phyloP scores from a whole-genome alignment of 2,329 filamentous ascomycete species.

The Leptodontidium sp. region DNA sequence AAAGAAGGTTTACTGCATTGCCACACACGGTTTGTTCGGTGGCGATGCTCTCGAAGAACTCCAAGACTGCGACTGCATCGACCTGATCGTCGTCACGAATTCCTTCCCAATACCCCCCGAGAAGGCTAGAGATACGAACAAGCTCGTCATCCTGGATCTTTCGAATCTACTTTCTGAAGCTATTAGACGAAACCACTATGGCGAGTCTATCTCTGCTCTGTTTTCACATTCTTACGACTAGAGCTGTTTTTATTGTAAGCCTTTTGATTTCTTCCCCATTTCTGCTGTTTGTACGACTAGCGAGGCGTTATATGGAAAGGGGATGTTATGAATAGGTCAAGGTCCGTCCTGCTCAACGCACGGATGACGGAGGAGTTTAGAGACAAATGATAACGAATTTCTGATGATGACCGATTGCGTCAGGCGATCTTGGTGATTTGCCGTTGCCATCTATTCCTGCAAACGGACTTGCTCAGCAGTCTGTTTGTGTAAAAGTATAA shows the following conservation, averaged over 20 bases:
- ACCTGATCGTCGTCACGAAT: constrained; percentile 94
- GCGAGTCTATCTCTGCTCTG: constrained; percentile 72
- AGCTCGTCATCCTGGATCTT: constrained; percentile 89
- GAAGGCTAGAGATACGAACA: constrained; percentile 74
- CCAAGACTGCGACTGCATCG: constrained; percentile 91
- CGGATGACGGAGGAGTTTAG: constrained; percentile 34
- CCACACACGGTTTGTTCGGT: constrained; percentile 94
- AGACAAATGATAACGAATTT: constrained; percentile 21
- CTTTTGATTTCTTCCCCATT: constrained; percentile 56
- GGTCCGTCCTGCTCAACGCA: constrained; percentile 32
- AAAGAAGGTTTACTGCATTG: constrained; percentile 96
- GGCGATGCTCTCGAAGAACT: constrained; percentile 89
- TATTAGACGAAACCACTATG: constrained; percentile 95
- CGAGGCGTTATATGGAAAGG: constrained; percentile 40
- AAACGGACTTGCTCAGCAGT: constrained; percentile 14
- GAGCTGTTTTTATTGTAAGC: constrained; percentile 41
- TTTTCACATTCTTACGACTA: constrained; percentile 43
- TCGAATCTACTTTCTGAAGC: constrained; percentile 89
- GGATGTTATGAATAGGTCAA: constrained; percentile 18
- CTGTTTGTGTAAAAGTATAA: constrained; percentile 35
- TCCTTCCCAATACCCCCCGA: constrained; percentile 90
- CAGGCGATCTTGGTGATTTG: constrained; percentile 6
- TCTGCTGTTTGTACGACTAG: constrained; percentile 36
- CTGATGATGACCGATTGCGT: constrained; percentile 9
- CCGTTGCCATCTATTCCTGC: not conserved